Conservation (phyloP, 2,329 filamentous ascomycete species). For the Dryadomyces sulphureus region DNA sequence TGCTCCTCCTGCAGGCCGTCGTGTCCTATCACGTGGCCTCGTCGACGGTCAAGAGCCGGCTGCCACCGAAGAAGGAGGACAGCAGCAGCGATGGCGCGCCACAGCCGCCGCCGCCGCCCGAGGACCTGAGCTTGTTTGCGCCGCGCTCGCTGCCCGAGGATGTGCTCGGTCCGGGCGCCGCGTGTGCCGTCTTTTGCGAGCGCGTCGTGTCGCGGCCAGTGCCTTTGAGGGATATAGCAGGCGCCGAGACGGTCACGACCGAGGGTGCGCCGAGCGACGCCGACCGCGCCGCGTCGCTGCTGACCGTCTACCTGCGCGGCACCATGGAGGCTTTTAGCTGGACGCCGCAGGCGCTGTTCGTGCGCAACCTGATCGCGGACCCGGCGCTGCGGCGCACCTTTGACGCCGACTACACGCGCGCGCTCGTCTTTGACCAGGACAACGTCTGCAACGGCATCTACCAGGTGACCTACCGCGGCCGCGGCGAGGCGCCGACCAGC, state of each 20-base stretch:
- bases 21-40: too few species aligned
- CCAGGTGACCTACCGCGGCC: constrained; percentile 14
- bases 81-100: too few species aligned
- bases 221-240: not conserved
- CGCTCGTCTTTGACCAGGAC: constrained; percentile 12
- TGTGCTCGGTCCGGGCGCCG: constrained; percentile 1
- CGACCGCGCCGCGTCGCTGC: constrained; percentile 9
- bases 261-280: not conserved
- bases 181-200: constrained; percentile 7
- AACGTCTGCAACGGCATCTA: constrained; percentile 20
- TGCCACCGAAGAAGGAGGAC: constrained; percentile 1
- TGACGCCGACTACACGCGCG: constrained; percentile 12
- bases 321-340: constrained; percentile 18
- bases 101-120: not conserved
- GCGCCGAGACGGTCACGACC: not conserved
- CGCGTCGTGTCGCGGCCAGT: constrained; percentile 7
- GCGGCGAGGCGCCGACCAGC: constrained; percentile 7
- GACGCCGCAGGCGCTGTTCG: constrained; percentile 18
- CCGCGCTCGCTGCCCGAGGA: constrained; percentile 6
- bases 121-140: not conserved
- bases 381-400: constrained; percentile 12
- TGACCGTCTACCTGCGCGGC: constrained; percentile 15
- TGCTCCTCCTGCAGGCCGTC: too few species aligned
- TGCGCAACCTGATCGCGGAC: constrained; percentile 14
- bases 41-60: too few species aligned